Evolutionary conservation across 306 rosid species (phyloP).

Genomic region (Psophocarpus tetragonolobus): DNA sequence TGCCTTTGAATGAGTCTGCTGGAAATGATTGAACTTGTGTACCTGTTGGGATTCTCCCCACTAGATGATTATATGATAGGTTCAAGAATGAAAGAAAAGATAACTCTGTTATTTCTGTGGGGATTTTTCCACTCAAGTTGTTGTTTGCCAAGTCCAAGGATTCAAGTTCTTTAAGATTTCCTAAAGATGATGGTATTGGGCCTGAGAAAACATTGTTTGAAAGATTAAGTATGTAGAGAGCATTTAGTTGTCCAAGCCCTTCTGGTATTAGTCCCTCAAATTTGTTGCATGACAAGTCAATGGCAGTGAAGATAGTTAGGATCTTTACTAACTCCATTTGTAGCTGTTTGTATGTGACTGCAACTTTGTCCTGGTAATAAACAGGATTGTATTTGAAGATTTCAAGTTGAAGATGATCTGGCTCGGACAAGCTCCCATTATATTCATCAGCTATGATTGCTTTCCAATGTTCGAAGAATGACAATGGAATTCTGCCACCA

Average conservation of each 20-base stretch:
- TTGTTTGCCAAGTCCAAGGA: neutral
- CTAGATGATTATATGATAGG: constrained; percentile 37
- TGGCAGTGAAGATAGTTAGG: constrained; percentile 6
- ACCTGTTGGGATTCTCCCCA: constrained; percentile 28
- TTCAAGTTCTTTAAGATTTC: neutral
- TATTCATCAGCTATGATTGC: neutral
- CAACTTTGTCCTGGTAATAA: constrained; percentile 29
- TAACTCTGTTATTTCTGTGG: neutral
- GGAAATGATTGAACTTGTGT: constrained; percentile 35
- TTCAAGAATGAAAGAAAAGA: constrained; percentile 20
- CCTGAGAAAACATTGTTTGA: neutral
- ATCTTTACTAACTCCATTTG: constrained; percentile 6
- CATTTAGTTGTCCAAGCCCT: constrained; percentile 3
- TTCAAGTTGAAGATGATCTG: neutral
- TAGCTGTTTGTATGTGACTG: neutral
- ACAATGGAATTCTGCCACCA: constrained; percentile 1
- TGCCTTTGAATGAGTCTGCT: constrained; percentile 27
- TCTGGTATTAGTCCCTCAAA: constrained; percentile 10
- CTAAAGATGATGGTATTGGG: neutral
- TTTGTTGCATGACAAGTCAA: constrained; percentile 28
- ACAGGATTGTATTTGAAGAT: fast-evolving
- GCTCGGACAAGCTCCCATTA: neutral
- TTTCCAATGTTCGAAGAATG: neutral
- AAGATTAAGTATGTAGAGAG: constrained; percentile 12
- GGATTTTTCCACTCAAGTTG: neutral